Base-by-base conservation (phyloP, 1,139 yeast species). In the Suhomyces kunorum region DNA sequence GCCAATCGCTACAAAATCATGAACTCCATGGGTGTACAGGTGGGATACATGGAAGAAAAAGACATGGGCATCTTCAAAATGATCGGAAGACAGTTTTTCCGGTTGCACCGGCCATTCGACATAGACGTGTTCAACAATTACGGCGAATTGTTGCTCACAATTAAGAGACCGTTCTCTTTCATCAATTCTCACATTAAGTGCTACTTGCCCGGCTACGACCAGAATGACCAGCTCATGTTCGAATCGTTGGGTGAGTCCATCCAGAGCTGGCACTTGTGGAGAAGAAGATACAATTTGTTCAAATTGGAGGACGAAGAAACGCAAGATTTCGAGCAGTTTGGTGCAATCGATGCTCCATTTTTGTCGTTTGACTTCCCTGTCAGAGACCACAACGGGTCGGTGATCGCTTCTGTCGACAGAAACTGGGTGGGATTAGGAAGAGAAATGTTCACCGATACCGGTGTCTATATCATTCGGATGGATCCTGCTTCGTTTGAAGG, bases 341-440 rank as follows among this genome's bases (percentile, higher is more conserved):
- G 96, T 15, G 76, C 71, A 11, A 83, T 92, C 33, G 96, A 92
- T 63, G 82, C 96, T 0, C 94, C 94, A 1, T 84, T 90, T 46
- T 66, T 92, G 39, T 76, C 95, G 8, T 92, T 89, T 68, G 87
- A 85, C 42, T 92, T 92, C 63, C 92, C 95, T 0, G 83, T 88
- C 4, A 58, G 56, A 25, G 79, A 88, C 58, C 80, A 72, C 33
- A 46, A 69, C 1, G 83, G 82, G 1, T 67, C 71, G 16, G 78
- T 85, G 1, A 66, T 85, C 43, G 96, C 84, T 0, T 72, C 87
- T 2, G 90, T 92, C 1, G 95, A 88, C 59, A 76, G 98, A 53
- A 88, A 89, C 61, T 92, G 96, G 94, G 95, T 87, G 4, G 98
- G 98, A 0, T 65, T 92, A 27, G 95, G 95, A 2, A 76, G 97